Evolutionary conservation across 139 green algal species (phyloP).

Genomic region (Nannochloris sp.): DNA sequence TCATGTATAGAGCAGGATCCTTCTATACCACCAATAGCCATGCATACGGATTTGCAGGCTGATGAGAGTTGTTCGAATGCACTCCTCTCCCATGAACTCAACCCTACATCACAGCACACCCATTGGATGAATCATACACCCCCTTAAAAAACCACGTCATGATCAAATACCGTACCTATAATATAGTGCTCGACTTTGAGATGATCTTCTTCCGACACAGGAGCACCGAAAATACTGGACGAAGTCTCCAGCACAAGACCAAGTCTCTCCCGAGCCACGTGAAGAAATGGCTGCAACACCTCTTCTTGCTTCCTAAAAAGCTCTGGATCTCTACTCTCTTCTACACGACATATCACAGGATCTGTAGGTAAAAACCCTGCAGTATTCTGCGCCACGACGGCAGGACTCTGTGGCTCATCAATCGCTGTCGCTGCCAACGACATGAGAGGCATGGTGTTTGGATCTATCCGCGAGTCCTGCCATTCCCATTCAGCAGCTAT

Average conservation of each 20-base stretch:
- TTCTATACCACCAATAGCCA: slow-evolving; percentile 63
- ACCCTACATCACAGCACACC: background rate
- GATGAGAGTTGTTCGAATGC: slow-evolving; percentile 58
- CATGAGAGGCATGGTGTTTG: slow-evolving; percentile 93
- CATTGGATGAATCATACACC: background rate
- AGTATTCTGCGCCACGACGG: slow-evolving; percentile 62
- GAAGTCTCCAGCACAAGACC: slow-evolving; percentile 39
- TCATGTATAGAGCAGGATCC: slow-evolving; percentile 43
- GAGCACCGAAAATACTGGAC: slow-evolving; percentile 52
- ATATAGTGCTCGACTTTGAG: slow-evolving; percentile 30
- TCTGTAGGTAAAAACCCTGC: slow-evolving; percentile 84
- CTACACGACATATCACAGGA: slow-evolving; percentile 48
- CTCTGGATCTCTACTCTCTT: slow-evolving; percentile 25
- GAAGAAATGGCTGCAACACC: slow-evolving; percentile 58
- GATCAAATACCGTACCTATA: background rate
- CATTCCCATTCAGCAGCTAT: slow-evolving; percentile 90
- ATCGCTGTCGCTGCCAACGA: slow-evolving; percentile 79
- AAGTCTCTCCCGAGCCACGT: slow-evolving; percentile 39
- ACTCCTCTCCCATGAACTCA: slow-evolving; percentile 71
- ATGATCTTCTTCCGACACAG: slow-evolving; percentile 33
- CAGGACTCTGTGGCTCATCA: slow-evolving; percentile 65
- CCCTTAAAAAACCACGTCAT: too few species aligned
- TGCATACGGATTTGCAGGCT: slow-evolving; percentile 71
- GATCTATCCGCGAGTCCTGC: slow-evolving; percentile 61
- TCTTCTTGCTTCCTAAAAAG: slow-evolving; percentile 11